phyloP scores from a whole-genome alignment of 345 rosid species.

The Theobroma cacao region DNA sequence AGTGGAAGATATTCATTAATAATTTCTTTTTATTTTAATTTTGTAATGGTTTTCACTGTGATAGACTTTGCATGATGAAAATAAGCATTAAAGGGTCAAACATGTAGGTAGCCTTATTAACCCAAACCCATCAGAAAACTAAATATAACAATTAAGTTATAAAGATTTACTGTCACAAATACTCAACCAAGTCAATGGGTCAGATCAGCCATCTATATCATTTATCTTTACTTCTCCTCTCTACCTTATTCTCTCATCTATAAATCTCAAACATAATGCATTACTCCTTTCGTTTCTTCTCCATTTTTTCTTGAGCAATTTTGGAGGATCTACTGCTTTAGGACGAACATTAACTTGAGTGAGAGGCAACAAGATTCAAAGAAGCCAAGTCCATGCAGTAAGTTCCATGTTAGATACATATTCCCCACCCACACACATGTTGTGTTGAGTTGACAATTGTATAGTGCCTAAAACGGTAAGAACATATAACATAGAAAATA shows the following conservation, averaged over 20 bases:
- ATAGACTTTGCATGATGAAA: no score
- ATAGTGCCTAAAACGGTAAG: neutral
- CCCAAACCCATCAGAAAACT: no score
- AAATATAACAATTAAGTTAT: no score
- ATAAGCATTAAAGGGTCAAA: no score
- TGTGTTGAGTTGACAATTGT: neutral
- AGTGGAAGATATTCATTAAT: no score
- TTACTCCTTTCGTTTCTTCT: neutral
- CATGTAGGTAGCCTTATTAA: no score
- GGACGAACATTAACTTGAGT: neutral
- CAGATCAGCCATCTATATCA: neutral
- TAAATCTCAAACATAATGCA: neutral
- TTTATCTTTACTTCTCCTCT: neutral
- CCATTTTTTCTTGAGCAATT: neutral
- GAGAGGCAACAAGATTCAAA: neutral
- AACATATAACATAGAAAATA: neutral
- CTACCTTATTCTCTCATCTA: neutral
- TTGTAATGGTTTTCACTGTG: no score
- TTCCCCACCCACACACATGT: neutral
- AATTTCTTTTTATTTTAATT: no score
- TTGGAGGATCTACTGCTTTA: neutral
- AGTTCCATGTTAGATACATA: neutral
- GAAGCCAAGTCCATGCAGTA: neutral
- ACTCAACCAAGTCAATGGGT: neutral
- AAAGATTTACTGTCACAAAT: no score